These are phyloP conservation scores for Coniochaeta sp. DNA, from an alignment of 2,329 filamentous ascomycete genomes.

Conservation along the genomic window DNA sequence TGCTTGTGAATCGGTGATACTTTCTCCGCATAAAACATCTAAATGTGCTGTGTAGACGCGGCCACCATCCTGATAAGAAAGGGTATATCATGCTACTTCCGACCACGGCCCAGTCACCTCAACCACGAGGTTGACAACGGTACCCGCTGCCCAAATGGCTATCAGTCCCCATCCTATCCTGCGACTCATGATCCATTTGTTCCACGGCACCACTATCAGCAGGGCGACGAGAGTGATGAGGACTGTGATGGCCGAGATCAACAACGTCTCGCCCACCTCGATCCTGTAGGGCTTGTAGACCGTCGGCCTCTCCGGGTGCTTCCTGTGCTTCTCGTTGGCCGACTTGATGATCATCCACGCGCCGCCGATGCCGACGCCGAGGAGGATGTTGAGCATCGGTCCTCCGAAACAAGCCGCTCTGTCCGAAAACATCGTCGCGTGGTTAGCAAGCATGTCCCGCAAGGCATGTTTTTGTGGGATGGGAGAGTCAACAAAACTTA, in stretches of 20 bases:
- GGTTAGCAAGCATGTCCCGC: constrained; percentile 19
- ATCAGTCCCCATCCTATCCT: constrained; percentile 78
- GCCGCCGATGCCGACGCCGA: constrained; percentile 89
- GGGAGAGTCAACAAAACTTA: constrained; percentile 31
- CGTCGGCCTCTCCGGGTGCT: constrained; percentile 58
- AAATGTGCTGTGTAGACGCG: background rate
- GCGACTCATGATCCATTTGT: constrained; percentile 77
- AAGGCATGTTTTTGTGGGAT: too few relatives aligned
- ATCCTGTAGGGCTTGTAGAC: constrained; percentile 74
- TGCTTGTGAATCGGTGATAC: too few relatives aligned
- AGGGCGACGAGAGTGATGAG: constrained; percentile 72
- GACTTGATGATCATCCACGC: constrained; percentile 75
- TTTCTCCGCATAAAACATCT: background rate
- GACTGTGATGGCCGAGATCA: constrained; percentile 79
- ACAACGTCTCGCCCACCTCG: constrained; percentile 73
- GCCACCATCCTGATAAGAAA: too few relatives aligned
- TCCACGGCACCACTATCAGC: constrained; percentile 73
- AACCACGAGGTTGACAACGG: constrained; percentile 70
- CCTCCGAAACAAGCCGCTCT: constrained; percentile 93
- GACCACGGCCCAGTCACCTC: constrained; percentile 58
- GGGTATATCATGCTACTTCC: constrained; percentile 18
- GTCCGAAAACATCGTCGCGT: background rate
- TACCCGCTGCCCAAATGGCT: constrained; percentile 72
- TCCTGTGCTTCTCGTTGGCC: constrained; percentile 56
- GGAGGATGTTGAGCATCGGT: constrained; percentile 92